Evolutionary conservation across 2,329 filamentous ascomycete genomes (phyloP), one percentile per base, ranked within the genome.

Genomic region (Paecilomyces niveus): DNA sequence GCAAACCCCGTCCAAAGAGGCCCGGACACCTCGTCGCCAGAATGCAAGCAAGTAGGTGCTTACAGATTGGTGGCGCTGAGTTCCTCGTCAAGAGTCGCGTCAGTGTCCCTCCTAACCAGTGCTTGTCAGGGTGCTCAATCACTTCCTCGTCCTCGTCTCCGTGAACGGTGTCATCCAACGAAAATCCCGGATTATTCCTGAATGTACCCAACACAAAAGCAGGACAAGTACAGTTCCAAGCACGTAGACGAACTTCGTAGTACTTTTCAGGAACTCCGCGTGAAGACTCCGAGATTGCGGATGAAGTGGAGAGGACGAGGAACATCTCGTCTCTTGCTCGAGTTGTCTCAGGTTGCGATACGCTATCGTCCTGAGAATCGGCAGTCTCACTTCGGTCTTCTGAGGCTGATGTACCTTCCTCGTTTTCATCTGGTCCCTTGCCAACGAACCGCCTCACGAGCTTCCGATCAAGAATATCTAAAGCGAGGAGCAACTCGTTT

Each of bases 171-270:
- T 39, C 29, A 32, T 57, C 39, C 18, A 53, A 35, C 9, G 56
- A 60, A 22, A 67, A 54, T 18, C 74, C 72, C 2, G 77, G 72
- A 18, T 68, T 29, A 29, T 29, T 65, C 26, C 80, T 79, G 65
- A 92, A 92, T 2, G 87, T 83, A 21, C 87, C 80, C 62, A 95
- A 87, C 0, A 88, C 82, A 72, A 97, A 97, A 1, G 86, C 87
- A 3, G 92, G 88, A 76, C 94, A 99, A 1, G 85, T 90, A 74
- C 94, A 99, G 72, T 89, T 92, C 94, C 94, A 97, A 1, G 88
- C 85, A 0, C 72, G 66, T 1, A 92, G 80, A 9, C 87, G 84
- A 15, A 97, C 89, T 65, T 89, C 79, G 74, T 97, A 95, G 55
- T 69, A 68, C 39, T 72, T 72, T 45, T 58, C 53, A 53, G 57